Base-by-base conservation (phyloP, 163 green algal species). In the Chloroidium sp. region DNA sequence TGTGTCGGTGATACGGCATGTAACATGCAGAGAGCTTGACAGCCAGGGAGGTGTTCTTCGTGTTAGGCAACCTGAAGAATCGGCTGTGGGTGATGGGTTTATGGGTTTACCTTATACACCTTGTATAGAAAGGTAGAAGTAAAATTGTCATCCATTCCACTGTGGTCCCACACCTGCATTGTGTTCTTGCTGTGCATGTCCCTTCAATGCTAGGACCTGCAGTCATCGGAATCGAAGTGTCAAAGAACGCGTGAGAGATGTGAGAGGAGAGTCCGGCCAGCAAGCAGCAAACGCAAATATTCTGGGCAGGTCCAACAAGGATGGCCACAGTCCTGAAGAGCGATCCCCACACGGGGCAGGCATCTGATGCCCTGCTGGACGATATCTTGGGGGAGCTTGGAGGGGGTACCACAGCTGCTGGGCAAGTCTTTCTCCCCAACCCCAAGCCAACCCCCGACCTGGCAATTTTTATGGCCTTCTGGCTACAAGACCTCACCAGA, bases 301-400 rank as follows among this genome's bases (percentile, higher is more conserved):
- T 72, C 10, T 76, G 69, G 57, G 69, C 14, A 36, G 69, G 10
- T 4, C 10, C 69, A 13, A 76, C 10, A 3, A 13, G 69, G 69
- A 3, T 57, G 69, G 14, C n/a, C 2, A 8, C 68, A 0, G 59
- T 3, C 6, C 2, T 76, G 8, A 76, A 69, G 57, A 81, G 59
- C 57, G 68, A 81, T 68, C 8, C 80, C 8, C 75, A 67, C 3
- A 80, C 76, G 12, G 82, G 69, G 1, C 85, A 85, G 61, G 79
- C 78, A 2, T 82, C 82, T 58, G 90, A 95, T 36, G 89, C 87
- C 12, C 74, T 96, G 81, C 87, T 97, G 82, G 89, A 92, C 4
- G 85, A 90, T 82, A 94, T 97, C 62, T 83, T 97, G 62, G 84
- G 83, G 1, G 84, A 84, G 64, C 77, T 94, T 13, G 91, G 61